These are phyloP conservation scores for Ceratobasidium sp. DNA, from an alignment of 1,284 basidiomycete species.

Conservation along the genomic window DNA sequence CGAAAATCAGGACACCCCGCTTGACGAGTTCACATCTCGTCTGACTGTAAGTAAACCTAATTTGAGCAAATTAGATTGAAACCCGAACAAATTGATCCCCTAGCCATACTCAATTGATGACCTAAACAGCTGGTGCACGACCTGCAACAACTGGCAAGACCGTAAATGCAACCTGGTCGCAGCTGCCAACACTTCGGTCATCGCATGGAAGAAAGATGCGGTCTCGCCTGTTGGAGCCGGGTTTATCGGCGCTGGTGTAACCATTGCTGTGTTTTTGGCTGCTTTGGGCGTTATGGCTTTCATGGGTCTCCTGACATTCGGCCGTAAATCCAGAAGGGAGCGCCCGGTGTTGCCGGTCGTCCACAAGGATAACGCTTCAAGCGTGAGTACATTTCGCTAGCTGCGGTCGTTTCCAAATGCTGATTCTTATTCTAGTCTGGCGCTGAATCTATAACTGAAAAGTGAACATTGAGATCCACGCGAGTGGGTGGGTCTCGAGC, in stretches of 20 bases:
- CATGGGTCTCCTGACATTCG: slow-evolving; percentile 28
- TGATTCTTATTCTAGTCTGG: slow-evolving; percentile 1
- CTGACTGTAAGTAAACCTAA: slow-evolving; percentile 26
- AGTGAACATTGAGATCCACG: not conserved
- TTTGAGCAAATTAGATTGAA: not conserved
- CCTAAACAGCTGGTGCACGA: slow-evolving; percentile 32
- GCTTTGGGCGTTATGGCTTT: slow-evolving; percentile 18
- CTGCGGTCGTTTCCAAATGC: not conserved
- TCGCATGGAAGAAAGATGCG: not conserved
- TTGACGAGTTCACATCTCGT: slow-evolving; percentile 31
- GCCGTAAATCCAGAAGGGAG: slow-evolving; percentile 14
- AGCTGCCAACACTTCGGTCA: slow-evolving; percentile 7
- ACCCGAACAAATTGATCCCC: not conserved
- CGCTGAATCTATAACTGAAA: slow-evolving; percentile 3
- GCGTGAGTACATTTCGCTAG: slow-evolving; percentile 30
- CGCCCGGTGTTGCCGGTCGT: slow-evolving; percentile 35
- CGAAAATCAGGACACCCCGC: slow-evolving; percentile 20
- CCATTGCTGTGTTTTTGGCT: slow-evolving; percentile 39
- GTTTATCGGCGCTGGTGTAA: slow-evolving; percentile 43
- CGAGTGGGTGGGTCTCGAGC: no score
- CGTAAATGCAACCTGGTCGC: slow-evolving; percentile 41
- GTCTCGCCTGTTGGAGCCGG: slow-evolving; percentile 41
- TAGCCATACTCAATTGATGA: slow-evolving; percentile 38
- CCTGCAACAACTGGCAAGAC: slow-evolving; percentile 39
- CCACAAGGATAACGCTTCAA: slow-evolving; percentile 9